Evolutionary conservation across 176 grass and related monocot species (phyloP), one percentile per base, ranked within the genome.

Genomic region (Musa acuminata): DNA sequence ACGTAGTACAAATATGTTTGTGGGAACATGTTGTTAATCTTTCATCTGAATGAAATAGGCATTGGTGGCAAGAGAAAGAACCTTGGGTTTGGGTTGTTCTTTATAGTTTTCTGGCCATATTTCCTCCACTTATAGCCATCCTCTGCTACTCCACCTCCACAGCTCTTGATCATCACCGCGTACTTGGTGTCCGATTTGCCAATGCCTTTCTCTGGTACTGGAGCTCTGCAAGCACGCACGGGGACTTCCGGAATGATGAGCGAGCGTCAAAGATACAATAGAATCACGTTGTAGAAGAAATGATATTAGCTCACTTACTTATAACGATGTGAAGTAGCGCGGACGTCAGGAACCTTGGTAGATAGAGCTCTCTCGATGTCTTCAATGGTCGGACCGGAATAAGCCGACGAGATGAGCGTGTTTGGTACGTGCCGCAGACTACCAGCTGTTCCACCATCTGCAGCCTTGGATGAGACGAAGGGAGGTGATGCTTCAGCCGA

Each of bases 1-100:
- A 43, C 35, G 35, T 43, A 43, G 35, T 5, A 43, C 35, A 43
- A 43, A 43, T 43, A 43, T 0, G 35, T 43, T 62, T 62, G 17
- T 62, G 20, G 55, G 2, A 13, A 19, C 14, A 62, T 62, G 7
- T 9, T 19, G 6, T 21, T 14, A 62, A 62, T 17, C 20, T 17
- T 62, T 62, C 1, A 62, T 17, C 17, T n/a, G 12, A 62, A 19
- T 19, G 20, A 62, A 58, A 58, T 58, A 5, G n/a, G 17, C 14
- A 62, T 1, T 62, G 7, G 13, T 62, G 20, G 57, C 1, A 17
- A 62, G 14, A 16, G 7, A 62, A 2, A 62, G 20, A 14, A 68
- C 65, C 65, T 68, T 29, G 65, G 65, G 17, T 68, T 68, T 13
- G 65, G 24, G 65, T 25, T 68, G 65, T 68, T 68, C 23, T 68